Percentiles rank a stretch among this genome's conserved stretches.
Evolutionary conservation across 257 asterid species (phyloP).

Genomic region (Salvia miltiorrhiza): DNA sequence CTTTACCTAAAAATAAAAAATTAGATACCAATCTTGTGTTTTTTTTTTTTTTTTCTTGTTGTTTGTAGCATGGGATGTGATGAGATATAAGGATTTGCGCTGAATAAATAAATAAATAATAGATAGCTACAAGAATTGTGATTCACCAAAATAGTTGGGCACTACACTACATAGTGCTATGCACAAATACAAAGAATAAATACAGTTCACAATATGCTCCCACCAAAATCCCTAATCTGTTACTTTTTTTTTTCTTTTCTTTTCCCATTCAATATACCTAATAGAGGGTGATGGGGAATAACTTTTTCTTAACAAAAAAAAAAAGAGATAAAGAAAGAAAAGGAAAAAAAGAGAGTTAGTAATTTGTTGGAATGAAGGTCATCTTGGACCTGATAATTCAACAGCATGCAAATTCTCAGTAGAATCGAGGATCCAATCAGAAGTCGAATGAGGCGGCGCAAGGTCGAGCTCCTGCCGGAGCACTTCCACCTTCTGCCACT

Average conservation of each 20-base stretch:
- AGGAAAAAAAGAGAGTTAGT: not conserved
- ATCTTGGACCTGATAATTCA: constrained; percentile 55
- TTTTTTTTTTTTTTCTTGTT: too few relatives aligned
- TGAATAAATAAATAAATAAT: too few relatives aligned
- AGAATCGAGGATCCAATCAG: constrained; percentile 58
- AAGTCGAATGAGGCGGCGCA: constrained; percentile 40
- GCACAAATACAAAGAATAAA: constrained; percentile 29
- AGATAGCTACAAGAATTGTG: not conserved
- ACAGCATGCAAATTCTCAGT: constrained; percentile 52
- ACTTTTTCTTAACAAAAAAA: not conserved
- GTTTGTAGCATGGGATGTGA: too few relatives aligned
- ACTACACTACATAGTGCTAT: constrained; percentile 21
- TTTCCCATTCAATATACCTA: not conserved
- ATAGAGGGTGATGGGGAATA: not conserved
- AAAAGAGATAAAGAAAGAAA: not conserved
- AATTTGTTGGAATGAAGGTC: not conserved
- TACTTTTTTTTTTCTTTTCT: not conserved
- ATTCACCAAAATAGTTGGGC: constrained; percentile 10
- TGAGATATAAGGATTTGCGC: too few relatives aligned
- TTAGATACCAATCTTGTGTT: too few relatives aligned
- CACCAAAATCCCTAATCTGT: not conserved
- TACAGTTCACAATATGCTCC: constrained; percentile 14
- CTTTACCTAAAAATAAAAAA: too few relatives aligned
- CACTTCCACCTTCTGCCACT: constrained; percentile 57
- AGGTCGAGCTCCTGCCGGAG: constrained; percentile 49